phyloP scores from a whole-genome alignment of 2,329 filamentous ascomycete species.

The Sporothrix pallida region DNA sequence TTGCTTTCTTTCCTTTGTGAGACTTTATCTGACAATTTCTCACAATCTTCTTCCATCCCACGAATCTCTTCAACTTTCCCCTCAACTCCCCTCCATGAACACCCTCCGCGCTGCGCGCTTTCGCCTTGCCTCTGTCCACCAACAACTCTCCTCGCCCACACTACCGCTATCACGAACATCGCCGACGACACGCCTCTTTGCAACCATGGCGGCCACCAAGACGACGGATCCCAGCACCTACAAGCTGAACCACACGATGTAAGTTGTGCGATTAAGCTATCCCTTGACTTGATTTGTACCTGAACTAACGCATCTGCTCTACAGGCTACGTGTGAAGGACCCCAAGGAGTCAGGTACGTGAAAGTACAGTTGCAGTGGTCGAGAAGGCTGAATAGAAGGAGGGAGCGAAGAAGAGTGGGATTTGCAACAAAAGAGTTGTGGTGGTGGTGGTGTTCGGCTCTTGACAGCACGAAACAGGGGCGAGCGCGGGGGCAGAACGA shows the following conservation, averaged over 20 bases:
- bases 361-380: conserved; percentile 29
- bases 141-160: background rate
- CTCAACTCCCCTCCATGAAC: background rate
- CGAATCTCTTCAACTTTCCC: background rate
- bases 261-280: conserved; percentile 40
- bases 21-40: background rate
- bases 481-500: background rate
- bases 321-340: conserved; percentile 91
- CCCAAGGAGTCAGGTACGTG: conserved; percentile 73
- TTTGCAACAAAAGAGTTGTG: background rate
- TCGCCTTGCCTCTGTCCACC: conserved; percentile 22
- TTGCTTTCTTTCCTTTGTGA: background rate
- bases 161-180: background rate
- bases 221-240: conserved; percentile 78
- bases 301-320: background rate
- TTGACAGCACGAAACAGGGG: conserved; percentile 17
- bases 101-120: conserved; percentile 10
- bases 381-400: conserved; percentile 15
- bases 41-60: background rate
- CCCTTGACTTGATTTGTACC: conserved; percentile 1
- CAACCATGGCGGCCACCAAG: conserved; percentile 61
- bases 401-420: background rate
- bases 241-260: conserved; percentile 90
- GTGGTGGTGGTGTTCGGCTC: background rate
- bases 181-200: conserved; percentile 16